Conservation (phyloP, 108 stramenopile genomes). For the Halocafeteria seosinensis region DNA sequence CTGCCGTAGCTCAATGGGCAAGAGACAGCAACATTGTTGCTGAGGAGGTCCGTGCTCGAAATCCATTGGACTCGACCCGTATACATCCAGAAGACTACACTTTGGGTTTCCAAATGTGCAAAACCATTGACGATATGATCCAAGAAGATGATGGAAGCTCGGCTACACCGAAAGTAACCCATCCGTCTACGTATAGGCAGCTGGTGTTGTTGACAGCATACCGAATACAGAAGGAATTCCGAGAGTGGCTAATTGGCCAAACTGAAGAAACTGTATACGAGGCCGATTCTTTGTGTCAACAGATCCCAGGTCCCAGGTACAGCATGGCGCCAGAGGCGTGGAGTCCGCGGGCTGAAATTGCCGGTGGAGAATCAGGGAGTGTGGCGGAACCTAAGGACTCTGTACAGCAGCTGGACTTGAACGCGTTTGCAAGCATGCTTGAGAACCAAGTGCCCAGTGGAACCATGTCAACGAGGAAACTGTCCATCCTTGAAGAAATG, state of each 20-base stretch:
- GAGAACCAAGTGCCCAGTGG: too few species aligned
- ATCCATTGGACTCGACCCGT: constrained; percentile 13
- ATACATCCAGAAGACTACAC: neutral
- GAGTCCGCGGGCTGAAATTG: neutral
- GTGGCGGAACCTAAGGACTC: neutral
- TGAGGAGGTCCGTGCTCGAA: constrained; percentile 61
- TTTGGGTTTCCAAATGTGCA: neutral
- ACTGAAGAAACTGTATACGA: neutral
- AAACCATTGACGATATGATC: neutral
- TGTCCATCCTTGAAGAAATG: constrained; percentile 46
- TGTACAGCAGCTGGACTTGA: neutral
- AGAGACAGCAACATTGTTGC: constrained; percentile 70
- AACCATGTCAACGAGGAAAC: neutral
- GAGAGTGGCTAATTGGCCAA: neutral
- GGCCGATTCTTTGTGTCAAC: too few species aligned
- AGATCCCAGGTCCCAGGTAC: neutral
- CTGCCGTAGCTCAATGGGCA: constrained; percentile 35
- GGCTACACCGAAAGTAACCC: too few species aligned
- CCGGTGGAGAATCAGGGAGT: neutral
- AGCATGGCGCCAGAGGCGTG: neutral
- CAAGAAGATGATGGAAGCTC: too few species aligned
- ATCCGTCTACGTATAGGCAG: too few species aligned
- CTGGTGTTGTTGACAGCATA: neutral
- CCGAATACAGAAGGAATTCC: neutral
- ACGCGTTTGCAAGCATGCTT: neutral